Percentiles rank a stretch among this genome's conserved stretches.
phyloP scores from a whole-genome alignment of 768 basidiomycete species.

The Naganishia randhawae region DNA sequence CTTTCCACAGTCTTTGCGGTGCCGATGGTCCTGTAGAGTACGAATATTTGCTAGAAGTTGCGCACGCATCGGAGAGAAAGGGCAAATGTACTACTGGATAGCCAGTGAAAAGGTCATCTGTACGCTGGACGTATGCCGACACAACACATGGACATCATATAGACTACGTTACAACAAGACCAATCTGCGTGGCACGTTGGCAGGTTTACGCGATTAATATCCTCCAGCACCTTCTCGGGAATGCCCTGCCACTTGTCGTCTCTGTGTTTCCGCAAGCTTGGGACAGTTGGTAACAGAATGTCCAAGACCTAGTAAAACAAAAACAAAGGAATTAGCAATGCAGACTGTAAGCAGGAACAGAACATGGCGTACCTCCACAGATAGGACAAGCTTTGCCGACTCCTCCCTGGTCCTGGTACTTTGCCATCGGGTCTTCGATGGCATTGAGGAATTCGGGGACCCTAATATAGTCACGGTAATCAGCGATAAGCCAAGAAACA shows the following conservation, averaged over 20 bases:
- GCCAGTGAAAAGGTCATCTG: too few relatives aligned
- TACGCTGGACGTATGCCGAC: background rate
- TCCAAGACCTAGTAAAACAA: constrained; percentile 65
- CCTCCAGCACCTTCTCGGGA: constrained; percentile 64
- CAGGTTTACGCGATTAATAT: constrained; percentile 30
- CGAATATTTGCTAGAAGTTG: constrained; percentile 28
- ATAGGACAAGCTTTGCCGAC: constrained; percentile 84
- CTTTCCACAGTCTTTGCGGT: constrained; percentile 41
- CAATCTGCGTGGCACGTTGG: background rate
- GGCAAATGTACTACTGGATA: background rate
- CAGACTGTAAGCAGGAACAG: constrained; percentile 31
- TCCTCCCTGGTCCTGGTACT: constrained; percentile 56
- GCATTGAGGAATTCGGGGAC: constrained; percentile 87
- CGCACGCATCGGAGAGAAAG: background rate
- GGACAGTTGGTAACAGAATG: constrained; percentile 93
- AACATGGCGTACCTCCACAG: constrained; percentile 66
- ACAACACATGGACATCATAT: background rate
- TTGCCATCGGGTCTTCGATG: constrained; percentile 84
- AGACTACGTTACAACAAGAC: background rate
- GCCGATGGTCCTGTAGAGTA: constrained; percentile 47
- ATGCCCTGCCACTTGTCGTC: constrained; percentile 85
- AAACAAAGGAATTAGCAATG: background rate
- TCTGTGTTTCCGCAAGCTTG: constrained; percentile 87
- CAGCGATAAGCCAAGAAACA: background rate
- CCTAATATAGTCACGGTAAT: constrained; percentile 54